These are phyloP conservation scores for Stereocaulon alpinum DNA, from an alignment of 495 filamentous ascomycete species.

Conservation along the genomic window DNA sequence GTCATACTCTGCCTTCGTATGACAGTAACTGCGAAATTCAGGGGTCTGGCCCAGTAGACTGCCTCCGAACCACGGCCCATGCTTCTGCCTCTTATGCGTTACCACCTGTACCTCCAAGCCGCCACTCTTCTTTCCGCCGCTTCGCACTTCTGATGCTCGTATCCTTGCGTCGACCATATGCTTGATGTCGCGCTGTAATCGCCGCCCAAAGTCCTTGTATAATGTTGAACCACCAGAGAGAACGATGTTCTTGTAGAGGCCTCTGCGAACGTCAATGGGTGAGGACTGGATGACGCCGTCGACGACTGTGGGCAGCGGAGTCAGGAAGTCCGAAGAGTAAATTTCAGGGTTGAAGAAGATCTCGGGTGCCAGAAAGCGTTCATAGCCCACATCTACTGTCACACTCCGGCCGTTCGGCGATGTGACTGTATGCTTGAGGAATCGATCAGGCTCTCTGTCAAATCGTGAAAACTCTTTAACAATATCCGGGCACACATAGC, in stretches of 20 bases:
- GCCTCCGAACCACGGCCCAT: constrained; percentile 97
- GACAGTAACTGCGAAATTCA: constrained; percentile 98
- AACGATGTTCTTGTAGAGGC: constrained; percentile 99
- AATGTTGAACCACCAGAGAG: constrained; percentile 92
- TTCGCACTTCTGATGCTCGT: constrained; percentile 79
- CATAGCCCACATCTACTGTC: constrained; percentile 88
- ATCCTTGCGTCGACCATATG: constrained; percentile 89
- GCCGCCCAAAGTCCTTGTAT: constrained; percentile 93
- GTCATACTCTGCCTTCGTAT: constrained; percentile 94
- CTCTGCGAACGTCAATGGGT: constrained; percentile 92
- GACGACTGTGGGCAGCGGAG: constrained; percentile 84
- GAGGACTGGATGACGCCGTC: constrained; percentile 95
- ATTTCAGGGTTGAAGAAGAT: constrained; percentile 99
- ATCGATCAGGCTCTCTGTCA: constrained; percentile 82
- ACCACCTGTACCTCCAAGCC: constrained; percentile 95
- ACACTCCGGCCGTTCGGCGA: constrained; percentile 80
- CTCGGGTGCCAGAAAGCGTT: constrained; percentile 94
- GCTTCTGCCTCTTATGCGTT: constrained; percentile 87
- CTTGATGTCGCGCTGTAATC: constrained; percentile 92
- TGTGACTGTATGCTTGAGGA: constrained; percentile 77
- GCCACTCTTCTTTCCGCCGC: constrained; percentile 67
- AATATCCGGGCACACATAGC: constrained; percentile 95
- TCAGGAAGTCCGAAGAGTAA: constrained; percentile 95
- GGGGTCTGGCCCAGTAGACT: constrained; percentile 93
- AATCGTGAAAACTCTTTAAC: constrained; percentile 94